phyloP scores from a whole-genome alignment of 1,139 yeast species.

The Debaryomyces coudertii region DNA sequence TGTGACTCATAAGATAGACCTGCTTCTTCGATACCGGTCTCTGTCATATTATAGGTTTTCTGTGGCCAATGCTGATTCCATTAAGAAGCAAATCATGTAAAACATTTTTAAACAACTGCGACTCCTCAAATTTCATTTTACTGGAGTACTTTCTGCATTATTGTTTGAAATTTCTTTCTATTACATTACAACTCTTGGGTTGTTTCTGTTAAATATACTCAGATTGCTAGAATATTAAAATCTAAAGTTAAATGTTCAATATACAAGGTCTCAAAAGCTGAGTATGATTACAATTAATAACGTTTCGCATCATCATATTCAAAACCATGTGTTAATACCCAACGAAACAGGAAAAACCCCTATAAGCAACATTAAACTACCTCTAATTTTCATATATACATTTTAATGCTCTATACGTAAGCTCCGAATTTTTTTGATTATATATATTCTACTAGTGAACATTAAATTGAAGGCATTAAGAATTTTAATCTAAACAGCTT shows the following conservation, averaged over 20 bases:
- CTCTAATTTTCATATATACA: not conserved
- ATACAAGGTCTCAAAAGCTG: too few species aligned
- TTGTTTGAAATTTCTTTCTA: not conserved
- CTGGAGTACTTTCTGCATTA: not conserved
- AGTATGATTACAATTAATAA: too few species aligned
- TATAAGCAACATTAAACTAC: not conserved
- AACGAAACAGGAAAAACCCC: not conserved
- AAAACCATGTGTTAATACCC: too few species aligned
- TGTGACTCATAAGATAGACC: not conserved
- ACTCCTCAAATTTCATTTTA: not conserved
- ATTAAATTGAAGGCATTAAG: not conserved
- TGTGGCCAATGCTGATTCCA: not conserved
- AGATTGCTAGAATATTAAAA: too few species aligned
- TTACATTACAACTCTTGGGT: not conserved
- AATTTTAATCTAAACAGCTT: constrained; percentile 14
- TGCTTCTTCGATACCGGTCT: constrained; percentile 5
- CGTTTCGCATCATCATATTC: too few species aligned
- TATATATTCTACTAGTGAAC: not conserved
- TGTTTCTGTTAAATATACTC: too few species aligned
- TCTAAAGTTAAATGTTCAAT: too few species aligned
- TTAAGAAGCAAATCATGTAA: not conserved
- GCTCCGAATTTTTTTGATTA: not conserved
- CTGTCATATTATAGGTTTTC: not conserved
- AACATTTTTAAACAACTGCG: not conserved
- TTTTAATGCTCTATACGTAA: not conserved